Percentiles rank a stretch among this genome's conserved stretches.
phyloP scores from a whole-genome alignment of 2,329 filamentous ascomycete genomes.

The Pestalotiopsis sp. region DNA sequence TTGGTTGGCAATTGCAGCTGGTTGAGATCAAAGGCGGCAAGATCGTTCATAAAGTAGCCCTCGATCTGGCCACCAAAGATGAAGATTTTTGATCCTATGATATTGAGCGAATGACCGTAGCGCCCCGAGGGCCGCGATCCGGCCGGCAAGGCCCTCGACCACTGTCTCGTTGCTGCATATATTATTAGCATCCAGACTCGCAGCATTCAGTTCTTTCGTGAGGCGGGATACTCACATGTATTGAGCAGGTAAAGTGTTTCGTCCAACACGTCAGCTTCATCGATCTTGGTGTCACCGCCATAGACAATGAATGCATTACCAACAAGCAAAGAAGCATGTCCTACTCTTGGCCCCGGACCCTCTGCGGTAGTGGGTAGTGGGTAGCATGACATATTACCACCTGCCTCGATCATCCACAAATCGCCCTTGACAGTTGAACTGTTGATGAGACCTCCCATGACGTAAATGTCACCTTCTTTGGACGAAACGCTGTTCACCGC shows the following conservation, averaged over 20 bases:
- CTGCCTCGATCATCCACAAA: constrained; percentile 95
- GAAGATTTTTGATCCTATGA: constrained; percentile 94
- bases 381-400: constrained; percentile 84
- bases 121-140: constrained; percentile 84
- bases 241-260: constrained; percentile 96
- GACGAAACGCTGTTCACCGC: constrained; percentile 91
- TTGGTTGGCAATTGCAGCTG: constrained; percentile 89
- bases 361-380: constrained; percentile 90
- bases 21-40: constrained; percentile 94
- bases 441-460: constrained; percentile 96
- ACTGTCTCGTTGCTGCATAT: constrained; percentile 84
- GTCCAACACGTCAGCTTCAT: constrained; percentile 87
- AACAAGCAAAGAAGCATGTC: constrained; percentile 89
- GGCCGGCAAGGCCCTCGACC: constrained; percentile 90
- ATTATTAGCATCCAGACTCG: neutral
- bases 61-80: constrained; percentile 98
- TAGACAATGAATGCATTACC: constrained; percentile 99
- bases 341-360: constrained; percentile 91
- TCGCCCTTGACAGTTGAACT: constrained; percentile 96
- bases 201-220: neutral
- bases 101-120: constrained; percentile 96
- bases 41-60: constrained; percentile 96
- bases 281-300: constrained; percentile 96
- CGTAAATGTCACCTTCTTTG: constrained; percentile 95
- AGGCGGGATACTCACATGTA: constrained; percentile 71